These are phyloP conservation scores for Melanogaster broomeanus DNA, from an alignment of 768 basidiomycete species.

Conservation along the genomic window DNA sequence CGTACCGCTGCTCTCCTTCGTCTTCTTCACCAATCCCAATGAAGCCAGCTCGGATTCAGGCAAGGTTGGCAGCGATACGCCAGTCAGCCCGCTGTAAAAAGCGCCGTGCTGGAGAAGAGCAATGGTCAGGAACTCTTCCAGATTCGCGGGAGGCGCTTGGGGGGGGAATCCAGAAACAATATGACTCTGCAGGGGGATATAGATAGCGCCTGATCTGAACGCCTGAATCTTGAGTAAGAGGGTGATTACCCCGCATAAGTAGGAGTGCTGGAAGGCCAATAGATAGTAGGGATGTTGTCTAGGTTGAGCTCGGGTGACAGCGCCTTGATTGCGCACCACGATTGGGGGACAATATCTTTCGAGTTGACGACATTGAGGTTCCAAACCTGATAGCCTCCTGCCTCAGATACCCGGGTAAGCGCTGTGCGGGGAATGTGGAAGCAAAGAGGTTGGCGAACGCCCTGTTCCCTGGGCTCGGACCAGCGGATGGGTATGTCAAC, in stretches of 20 bases:
- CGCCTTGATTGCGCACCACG: neutral
- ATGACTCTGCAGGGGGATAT: slow-evolving; percentile 8
- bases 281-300: slow-evolving; percentile 12
- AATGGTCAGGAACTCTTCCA: neutral
- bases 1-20: neutral
- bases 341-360: slow-evolving; percentile 14
- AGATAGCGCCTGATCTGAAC: neutral
- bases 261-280: neutral
- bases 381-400: slow-evolving; percentile 8
- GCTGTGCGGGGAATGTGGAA: neutral
- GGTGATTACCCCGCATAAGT: neutral
- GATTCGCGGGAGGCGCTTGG: neutral
- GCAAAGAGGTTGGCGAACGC: slow-evolving; percentile 8
- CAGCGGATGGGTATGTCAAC: slow-evolving; percentile 10
- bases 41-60: too few relatives aligned
- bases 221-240: neutral
- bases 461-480: slow-evolving; percentile 10
- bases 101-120: neutral
- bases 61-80: neutral
- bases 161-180: neutral
- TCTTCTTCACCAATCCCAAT: neutral
- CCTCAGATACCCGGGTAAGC: neutral
- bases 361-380: slow-evolving; percentile 19
- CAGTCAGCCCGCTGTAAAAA: neutral
- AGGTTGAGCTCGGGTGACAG: slow-evolving; percentile 9